phyloP scores from a whole-genome alignment of 1,284 basidiomycete genomes.

The Rhodofomes roseus region DNA sequence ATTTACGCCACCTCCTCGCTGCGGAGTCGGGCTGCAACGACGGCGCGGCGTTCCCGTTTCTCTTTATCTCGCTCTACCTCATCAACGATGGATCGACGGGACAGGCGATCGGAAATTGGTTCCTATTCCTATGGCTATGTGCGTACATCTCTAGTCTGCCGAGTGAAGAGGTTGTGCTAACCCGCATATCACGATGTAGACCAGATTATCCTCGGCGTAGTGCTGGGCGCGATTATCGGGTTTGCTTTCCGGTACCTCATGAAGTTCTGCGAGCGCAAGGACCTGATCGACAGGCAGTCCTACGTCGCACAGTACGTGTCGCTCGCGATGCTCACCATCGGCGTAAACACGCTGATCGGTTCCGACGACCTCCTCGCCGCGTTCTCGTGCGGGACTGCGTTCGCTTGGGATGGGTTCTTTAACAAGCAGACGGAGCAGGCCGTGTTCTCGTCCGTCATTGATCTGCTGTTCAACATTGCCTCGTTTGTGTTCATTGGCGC shows the following conservation, averaged over 20 bases:
- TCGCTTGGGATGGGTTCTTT: conserved; percentile 99
- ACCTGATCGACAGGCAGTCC: conserved; percentile 94
- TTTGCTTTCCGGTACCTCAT: conserved; percentile 87
- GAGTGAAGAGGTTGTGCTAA: not conserved
- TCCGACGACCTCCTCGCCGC: conserved; percentile 93
- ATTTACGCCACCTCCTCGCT: conserved; percentile 86
- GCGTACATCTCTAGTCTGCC: conserved; percentile 33
- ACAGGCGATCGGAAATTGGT: conserved; percentile 76
- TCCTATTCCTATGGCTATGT: conserved; percentile 83
- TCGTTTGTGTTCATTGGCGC: conserved; percentile 92
- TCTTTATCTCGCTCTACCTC: conserved; percentile 92
- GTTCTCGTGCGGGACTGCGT: conserved; percentile 94
- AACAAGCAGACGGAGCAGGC: conserved; percentile 94
- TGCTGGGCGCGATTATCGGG: conserved; percentile 81
- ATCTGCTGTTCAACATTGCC: conserved; percentile 86
- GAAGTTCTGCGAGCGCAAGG: conserved; percentile 89
- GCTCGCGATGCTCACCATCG: conserved; percentile 79
- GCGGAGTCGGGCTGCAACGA: conserved; percentile 95
- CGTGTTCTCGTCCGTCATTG: conserved; percentile 95
- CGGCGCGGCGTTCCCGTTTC: conserved; percentile 94
- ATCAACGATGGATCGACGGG: conserved; percentile 68
- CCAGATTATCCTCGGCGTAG: conserved; percentile 78
- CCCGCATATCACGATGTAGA: conserved; percentile 41
- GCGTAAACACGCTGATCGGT: conserved; percentile 82
- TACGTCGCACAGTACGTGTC: conserved; percentile 80